A percentile compares a stretch with the other conserved stretches of the same genome.
Conservation (phyloP, 257 asterid species). For the Plectranthus barbatus region DNA sequence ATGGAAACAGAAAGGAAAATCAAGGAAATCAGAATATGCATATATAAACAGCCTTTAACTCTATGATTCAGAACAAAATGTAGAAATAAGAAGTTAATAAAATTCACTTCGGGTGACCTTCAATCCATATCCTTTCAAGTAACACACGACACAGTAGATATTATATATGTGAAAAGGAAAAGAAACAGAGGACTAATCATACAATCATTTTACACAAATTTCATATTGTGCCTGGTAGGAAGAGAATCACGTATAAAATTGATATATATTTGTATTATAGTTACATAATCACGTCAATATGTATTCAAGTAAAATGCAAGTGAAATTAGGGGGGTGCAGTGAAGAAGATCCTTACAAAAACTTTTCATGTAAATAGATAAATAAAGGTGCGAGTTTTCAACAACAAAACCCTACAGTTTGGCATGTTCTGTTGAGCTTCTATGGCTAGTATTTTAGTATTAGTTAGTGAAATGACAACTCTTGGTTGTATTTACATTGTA, state of each 20-base stretch:
- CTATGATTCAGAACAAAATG: not conserved
- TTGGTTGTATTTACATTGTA: not conserved
- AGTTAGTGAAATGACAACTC: not conserved
- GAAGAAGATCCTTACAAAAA: not conserved
- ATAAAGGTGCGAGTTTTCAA: not conserved
- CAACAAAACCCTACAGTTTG: not conserved
- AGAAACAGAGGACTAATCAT: not conserved
- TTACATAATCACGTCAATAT: not conserved
- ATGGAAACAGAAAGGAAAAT: slow-evolving; percentile 22
- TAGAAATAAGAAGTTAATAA: not conserved
- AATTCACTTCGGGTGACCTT: not conserved
- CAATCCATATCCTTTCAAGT: not conserved
- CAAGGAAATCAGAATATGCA: slow-evolving; percentile 5
- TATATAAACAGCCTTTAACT: not conserved
- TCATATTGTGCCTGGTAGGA: not conserved
- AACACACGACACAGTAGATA: not conserved
- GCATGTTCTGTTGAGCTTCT: not conserved
- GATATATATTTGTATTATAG: not conserved
- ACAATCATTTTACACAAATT: not conserved
- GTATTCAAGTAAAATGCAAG: not conserved
- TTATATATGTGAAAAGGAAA: not conserved
- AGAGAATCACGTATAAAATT: not conserved
- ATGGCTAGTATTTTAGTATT: not conserved
- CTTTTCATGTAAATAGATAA: not conserved
- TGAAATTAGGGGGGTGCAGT: not conserved